These are phyloP conservation scores for Plectranthus barbatus DNA, from an alignment of 257 asterid genomes.

Conservation along the genomic window DNA sequence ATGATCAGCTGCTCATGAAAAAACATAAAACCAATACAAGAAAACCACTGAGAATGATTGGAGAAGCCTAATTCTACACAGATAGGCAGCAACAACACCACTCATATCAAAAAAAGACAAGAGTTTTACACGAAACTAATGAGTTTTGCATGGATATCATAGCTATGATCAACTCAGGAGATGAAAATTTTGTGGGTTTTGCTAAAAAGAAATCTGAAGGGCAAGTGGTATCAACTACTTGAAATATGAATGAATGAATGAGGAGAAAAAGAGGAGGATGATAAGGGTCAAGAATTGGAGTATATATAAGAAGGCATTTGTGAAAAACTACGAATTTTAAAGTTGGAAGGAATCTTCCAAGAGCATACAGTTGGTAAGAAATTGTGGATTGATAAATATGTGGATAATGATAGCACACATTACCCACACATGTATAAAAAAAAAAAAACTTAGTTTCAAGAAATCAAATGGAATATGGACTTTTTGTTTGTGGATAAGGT, in stretches of 20 bases:
- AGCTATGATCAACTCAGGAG: neutral
- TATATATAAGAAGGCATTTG: slow-evolving; percentile 17
- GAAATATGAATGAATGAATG: slow-evolving; percentile 8
- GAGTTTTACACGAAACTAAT: neutral
- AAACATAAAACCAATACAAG: slow-evolving; percentile 47
- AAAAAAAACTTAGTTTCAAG: neutral
- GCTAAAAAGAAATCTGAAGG: neutral
- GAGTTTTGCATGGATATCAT: slow-evolving; percentile 12
- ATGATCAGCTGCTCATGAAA: slow-evolving; percentile 20
- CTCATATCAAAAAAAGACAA: slow-evolving; percentile 23
- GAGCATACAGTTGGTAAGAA: slow-evolving; percentile 21
- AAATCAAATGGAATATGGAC: slow-evolving; percentile 10
- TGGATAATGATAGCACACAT: slow-evolving; percentile 29
- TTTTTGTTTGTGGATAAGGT: slow-evolving; percentile 30
- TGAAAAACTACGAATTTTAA: neutral
- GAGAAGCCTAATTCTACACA: slow-evolving; percentile 33
- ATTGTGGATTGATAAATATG: slow-evolving; percentile 16
- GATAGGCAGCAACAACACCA: slow-evolving; percentile 11
- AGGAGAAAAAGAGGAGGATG: slow-evolving; percentile 5
- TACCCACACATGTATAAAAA: neutral
- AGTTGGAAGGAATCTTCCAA: slow-evolving; percentile 22
- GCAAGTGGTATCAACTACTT: neutral
- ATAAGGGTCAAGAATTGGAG: slow-evolving; percentile 9
- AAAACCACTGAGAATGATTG: slow-evolving; percentile 52
- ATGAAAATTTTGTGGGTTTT: neutral